phyloP scores from a whole-genome alignment of 2,329 filamentous ascomycete species.

The Bretziella fagacearum region DNA sequence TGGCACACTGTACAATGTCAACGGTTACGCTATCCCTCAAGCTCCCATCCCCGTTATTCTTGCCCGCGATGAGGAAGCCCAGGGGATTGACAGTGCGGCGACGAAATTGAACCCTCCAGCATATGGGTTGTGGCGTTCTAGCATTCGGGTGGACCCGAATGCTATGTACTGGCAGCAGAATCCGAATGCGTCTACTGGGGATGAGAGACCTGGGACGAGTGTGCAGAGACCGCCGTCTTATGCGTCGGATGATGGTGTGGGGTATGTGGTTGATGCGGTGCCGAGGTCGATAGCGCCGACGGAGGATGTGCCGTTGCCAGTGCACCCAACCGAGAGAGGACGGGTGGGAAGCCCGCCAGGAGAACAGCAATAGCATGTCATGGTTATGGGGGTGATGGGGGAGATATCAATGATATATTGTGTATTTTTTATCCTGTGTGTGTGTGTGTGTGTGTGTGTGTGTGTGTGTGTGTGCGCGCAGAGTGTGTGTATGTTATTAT shows the following conservation, averaged over 20 bases:
- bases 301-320: slow-evolving; percentile 27
- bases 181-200: slow-evolving; percentile 19
- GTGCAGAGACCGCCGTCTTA: slow-evolving; percentile 54
- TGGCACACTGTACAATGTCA: slow-evolving; percentile 32
- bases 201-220: slow-evolving; percentile 17
- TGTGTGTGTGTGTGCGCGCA: no score
- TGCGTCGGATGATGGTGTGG: slow-evolving; percentile 55
- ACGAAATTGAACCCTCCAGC: slow-evolving; percentile 54
- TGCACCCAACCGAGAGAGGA: slow-evolving; percentile 32
- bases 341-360: slow-evolving; percentile 11
- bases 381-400: no score
- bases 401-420: no score
- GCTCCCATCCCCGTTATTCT: slow-evolving; percentile 63
- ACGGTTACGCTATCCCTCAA: slow-evolving; percentile 52
- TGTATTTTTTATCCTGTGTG: no score
- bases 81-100: slow-evolving; percentile 36
- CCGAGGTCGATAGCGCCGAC: slow-evolving; percentile 38
- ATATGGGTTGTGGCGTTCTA: slow-evolving; percentile 71
- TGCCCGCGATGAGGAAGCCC: slow-evolving; percentile 55
- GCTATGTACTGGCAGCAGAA: slow-evolving; percentile 67
- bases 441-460: no score
- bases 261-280: slow-evolving; percentile 52
- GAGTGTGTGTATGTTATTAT: no score
- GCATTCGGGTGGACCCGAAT: slow-evolving; percentile 66
- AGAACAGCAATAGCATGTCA: no score